Conservation (phyloP, 2,329 filamentous ascomycete species). For the Xylariales sp. region DNA sequence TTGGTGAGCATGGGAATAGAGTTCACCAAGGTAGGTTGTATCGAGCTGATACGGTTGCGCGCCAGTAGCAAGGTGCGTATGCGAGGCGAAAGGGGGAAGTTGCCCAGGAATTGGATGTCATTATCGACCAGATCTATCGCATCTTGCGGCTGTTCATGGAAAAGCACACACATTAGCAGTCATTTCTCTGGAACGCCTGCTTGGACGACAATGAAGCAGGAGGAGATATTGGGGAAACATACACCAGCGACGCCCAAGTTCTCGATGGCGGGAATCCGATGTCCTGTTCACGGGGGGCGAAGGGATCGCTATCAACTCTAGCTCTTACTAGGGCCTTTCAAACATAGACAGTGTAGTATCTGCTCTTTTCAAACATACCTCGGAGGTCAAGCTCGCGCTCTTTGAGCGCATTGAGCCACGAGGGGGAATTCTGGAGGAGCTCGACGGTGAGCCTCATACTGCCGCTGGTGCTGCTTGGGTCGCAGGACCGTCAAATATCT, state of each 20-base stretch:
- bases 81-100: slow-evolving; percentile 88
- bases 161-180: too few species aligned
- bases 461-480: background rate
- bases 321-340: too few species aligned
- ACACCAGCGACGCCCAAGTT: slow-evolving; percentile 94
- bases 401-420: slow-evolving; percentile 97
- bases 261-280: slow-evolving; percentile 96
- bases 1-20: slow-evolving; percentile 79
- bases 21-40: slow-evolving; percentile 70
- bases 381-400: slow-evolving; percentile 98
- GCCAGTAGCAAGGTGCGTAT: slow-evolving; percentile 84
- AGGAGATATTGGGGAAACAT: slow-evolving; percentile 40
- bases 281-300: slow-evolving; percentile 68
- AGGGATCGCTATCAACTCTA: slow-evolving; percentile 77
- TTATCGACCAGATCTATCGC: slow-evolving; percentile 98
- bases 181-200: too few species aligned
- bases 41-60: slow-evolving; percentile 78
- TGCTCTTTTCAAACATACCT: slow-evolving; percentile 96
- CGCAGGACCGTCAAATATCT: too few species aligned
- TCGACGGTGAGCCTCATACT: slow-evolving; percentile 92
- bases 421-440: slow-evolving; percentile 89
- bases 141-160: slow-evolving; percentile 72
- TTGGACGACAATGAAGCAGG: too few species aligned
- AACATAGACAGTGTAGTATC: slow-evolving; percentile 78
- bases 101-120: slow-evolving; percentile 82